Percentiles rank a stretch among this genome's conserved stretches.
These are phyloP conservation scores for Plasmodium adleri DNA, from an alignment of 169 alveolate species.

Conservation along the genomic window DNA sequence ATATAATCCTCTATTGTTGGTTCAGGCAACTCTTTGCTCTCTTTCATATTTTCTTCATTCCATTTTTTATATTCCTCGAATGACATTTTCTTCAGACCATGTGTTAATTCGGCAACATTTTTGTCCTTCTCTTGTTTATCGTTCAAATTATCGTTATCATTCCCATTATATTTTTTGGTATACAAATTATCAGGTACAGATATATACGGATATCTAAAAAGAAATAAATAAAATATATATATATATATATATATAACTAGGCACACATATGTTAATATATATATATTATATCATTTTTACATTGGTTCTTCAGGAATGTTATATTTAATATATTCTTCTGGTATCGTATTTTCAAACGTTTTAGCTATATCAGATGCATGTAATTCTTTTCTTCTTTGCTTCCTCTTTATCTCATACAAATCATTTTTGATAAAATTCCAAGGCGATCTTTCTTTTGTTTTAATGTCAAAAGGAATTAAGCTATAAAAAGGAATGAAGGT, in stretches of 20 bases:
- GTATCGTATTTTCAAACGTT: conserved; percentile 5
- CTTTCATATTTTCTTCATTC: conserved; percentile 5
- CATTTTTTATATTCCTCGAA: conserved; percentile 19
- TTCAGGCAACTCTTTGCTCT: conserved; percentile 15
- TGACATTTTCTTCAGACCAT: conserved; percentile 3
- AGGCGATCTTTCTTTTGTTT: background rate
- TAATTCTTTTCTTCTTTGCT: conserved; percentile 5
- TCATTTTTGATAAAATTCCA: conserved; percentile 16
- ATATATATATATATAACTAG: background rate
- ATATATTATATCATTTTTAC: conserved; percentile 12
- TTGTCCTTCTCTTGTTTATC: background rate
- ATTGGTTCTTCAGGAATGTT: conserved; percentile 61
- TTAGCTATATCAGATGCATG: conserved; percentile 24
- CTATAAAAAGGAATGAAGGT: background rate
- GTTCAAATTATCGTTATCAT: background rate
- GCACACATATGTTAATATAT: background rate
- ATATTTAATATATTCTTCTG: conserved; percentile 56
- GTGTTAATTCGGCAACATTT: too few species aligned
- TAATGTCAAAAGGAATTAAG: background rate
- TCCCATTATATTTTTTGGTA: conserved; percentile 12
- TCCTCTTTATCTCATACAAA: background rate
- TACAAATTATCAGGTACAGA: conserved; percentile 42
- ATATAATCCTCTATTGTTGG: conserved; percentile 74
- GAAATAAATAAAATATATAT: background rate
- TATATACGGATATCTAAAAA: conserved; percentile 43